Base-by-base conservation (phyloP, 208 protist genomes). In the Acanthamoeba royreba region DNA sequence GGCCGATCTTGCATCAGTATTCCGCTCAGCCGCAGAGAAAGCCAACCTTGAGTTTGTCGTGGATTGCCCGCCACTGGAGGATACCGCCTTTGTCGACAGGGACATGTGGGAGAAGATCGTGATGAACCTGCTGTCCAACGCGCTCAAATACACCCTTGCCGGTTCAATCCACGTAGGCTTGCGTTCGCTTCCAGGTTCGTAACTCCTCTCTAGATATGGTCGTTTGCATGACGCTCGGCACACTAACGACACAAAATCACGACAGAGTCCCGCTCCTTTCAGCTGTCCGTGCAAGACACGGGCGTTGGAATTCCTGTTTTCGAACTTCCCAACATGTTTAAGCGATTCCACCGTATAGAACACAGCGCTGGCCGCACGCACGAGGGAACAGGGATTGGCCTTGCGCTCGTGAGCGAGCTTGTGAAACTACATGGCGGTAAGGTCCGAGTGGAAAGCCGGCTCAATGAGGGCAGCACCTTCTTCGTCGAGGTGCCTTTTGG, bases 81-180 rank as follows among this genome's bases (percentile, higher is more conserved):
- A 94, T 4, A 4, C 61, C 38, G 33, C 93, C 15, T 92, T 49
- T 72, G 92, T 93, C 4, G 92, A 94, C 43, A 46, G 28, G 22
- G 52, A 93, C 5, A 74, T 94, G 85, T 94, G 92, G 92, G 92
- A 94, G 52, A 94, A 92, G 46, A 94, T 94, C 22, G 85, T 94
- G 0, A 38, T 74, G 35, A 94, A 94, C 28, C 35, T 94, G 92
- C 35, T 94, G 3, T 96, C 94, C 0, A 96, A 96, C 63, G 94
- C 94, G 11, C 92, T 96, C 92, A 96, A 96, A 79, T 96, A 94
- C n/a, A 96, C 94, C 22, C 90, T 87, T 25, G 31, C 22, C 1
- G 94, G 94, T 45, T n/a, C 28, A 69, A 69, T 69, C 58, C 58
- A 69, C 28, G 58, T 69, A 4, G 28, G 28, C 33, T 31, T 69